Evolutionary conservation across 2,329 filamentous ascomycete species (phyloP).

Genomic region (Colletotrichum spaethianum): DNA sequence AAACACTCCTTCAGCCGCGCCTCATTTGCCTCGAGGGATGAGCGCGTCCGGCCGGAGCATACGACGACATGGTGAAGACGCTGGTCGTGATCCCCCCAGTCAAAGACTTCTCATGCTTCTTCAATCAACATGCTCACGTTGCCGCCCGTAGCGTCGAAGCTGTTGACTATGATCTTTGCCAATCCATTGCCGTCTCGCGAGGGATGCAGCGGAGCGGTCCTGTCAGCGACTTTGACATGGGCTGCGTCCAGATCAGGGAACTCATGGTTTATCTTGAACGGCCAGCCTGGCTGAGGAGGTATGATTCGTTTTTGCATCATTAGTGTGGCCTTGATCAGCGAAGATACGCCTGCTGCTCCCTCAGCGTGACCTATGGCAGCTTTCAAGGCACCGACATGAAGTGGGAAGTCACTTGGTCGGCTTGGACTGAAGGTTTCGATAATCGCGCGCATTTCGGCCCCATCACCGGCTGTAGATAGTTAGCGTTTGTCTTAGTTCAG

Average conservation of each 20-base stretch:
- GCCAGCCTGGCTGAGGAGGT: conserved; percentile 65
- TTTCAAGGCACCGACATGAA: conserved; percentile 43
- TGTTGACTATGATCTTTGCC: too few relatives aligned
- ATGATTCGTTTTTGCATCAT: conserved; percentile 57
- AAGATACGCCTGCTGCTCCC: conserved; percentile 47
- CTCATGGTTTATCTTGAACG: conserved; percentile 54
- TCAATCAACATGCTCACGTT: too few relatives aligned
- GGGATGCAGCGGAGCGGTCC: conserved; percentile 42
- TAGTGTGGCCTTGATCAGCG: conserved; percentile 56
- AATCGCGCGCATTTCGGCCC: too few relatives aligned
- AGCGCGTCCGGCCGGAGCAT: neutral
- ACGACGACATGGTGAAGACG: conserved; percentile 48
- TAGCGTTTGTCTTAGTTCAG: too few relatives aligned
- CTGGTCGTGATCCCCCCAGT: too few relatives aligned
- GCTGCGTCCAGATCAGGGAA: conserved; percentile 51
- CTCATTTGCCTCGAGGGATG: neutral
- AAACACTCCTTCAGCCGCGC: conserved; percentile 52
- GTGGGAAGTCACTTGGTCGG: too few relatives aligned
- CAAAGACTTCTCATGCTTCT: too few relatives aligned
- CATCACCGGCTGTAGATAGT: too few relatives aligned
- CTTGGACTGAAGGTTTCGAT: too few relatives aligned
- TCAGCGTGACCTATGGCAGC: conserved; percentile 43
- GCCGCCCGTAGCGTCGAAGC: too few relatives aligned
- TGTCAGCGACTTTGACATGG: conserved; percentile 45
- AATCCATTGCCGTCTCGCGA: too few relatives aligned